Base-by-base conservation (phyloP, 805 yeast species). In the Pichia thaimueangensis region DNA sequence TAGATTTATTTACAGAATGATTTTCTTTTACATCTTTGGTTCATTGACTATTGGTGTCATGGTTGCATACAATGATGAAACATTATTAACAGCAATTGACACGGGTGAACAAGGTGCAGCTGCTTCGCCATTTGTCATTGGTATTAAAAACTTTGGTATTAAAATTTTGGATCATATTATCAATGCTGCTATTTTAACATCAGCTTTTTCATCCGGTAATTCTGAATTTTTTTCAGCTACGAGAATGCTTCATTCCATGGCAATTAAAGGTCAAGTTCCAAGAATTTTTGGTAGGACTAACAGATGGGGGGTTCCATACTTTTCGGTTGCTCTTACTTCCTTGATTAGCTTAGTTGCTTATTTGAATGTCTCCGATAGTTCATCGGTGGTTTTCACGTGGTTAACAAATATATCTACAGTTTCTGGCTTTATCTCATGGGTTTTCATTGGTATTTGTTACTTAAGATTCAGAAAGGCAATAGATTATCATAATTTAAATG, bases 91-190 rank as follows among this genome's bases (percentile, higher is more conserved):
- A 36, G 74, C 73, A 8, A 59, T 73, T 50, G 65, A 65, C 5
- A 60, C 65, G 28, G 80, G 78, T 48, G 37, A 59, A 11, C 48
- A 62, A 3, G 74, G 78, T 48, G 83, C 83, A 20, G 71, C 79
- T 25, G 79, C 81, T n/a, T 77, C 82, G 24, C 84, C 85, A 3
- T 80, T 77, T 49, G 83, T 79, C 43, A 71, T 79, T 53, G 84
- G 82, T 37, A 78, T 74, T 53, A 72, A 71, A 62, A 73, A 69
- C 54, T 82, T 80, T 5, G 80, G 82, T 38, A 71, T 77, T 36
- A 68, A 64, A 20, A 80, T 73, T 6, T 64, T 78, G 48, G 74
- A 79, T 53, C 80, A 77, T 50, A 75, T 80, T 48, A 69, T 80
- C 53, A 80, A 80, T 53, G 85, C 74, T 11, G 74, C 71, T 41